Evolutionary conservation across 305 asterid species (phyloP).

Genomic region (Galium porrigens): DNA sequence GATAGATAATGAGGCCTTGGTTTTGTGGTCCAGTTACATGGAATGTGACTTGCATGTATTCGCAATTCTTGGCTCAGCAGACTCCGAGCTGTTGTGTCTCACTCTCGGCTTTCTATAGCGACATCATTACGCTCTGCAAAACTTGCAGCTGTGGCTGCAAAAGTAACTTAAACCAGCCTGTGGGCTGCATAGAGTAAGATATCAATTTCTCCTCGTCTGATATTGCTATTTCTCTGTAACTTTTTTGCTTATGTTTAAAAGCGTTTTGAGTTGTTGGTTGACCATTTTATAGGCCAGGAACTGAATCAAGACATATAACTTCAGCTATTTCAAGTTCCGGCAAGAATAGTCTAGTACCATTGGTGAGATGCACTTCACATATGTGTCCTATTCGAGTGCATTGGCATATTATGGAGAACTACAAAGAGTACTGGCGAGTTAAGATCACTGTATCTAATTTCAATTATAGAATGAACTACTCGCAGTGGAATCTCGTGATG

Average conservation of each 20-base stretch:
- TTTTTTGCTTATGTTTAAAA: background rate
- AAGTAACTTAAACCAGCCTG: constrained; percentile 20
- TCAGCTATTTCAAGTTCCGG: constrained; percentile 44
- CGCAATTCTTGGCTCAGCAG: constrained; percentile 35
- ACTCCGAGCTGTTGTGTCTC: constrained; percentile 50
- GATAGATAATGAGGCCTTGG: background rate
- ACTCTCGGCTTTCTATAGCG: constrained; percentile 41
- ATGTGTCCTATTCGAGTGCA: constrained; percentile 78
- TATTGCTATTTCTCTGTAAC: background rate
- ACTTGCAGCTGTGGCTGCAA: constrained; percentile 48
- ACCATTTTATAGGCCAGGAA: background rate
- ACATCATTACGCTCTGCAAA: constrained; percentile 32
- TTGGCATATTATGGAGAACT: constrained; percentile 69
- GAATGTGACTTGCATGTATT: constrained; percentile 44
- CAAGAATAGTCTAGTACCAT: constrained; percentile 39
- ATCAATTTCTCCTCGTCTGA: background rate
- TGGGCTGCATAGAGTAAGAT: constrained; percentile 37
- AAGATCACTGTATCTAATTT: constrained; percentile 62
- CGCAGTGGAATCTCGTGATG: constrained; percentile 59
- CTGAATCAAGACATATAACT: constrained; percentile 35
- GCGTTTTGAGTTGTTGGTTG: background rate
- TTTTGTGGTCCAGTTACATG: constrained; percentile 35
- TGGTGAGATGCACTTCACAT: constrained; percentile 62
- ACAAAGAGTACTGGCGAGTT: constrained; percentile 78
- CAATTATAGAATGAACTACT: constrained; percentile 57